Evolutionary conservation across 1,139 yeast species (phyloP), one percentile per base, ranked within the genome.

Genomic region (Trichomonascaceae sp.): DNA sequence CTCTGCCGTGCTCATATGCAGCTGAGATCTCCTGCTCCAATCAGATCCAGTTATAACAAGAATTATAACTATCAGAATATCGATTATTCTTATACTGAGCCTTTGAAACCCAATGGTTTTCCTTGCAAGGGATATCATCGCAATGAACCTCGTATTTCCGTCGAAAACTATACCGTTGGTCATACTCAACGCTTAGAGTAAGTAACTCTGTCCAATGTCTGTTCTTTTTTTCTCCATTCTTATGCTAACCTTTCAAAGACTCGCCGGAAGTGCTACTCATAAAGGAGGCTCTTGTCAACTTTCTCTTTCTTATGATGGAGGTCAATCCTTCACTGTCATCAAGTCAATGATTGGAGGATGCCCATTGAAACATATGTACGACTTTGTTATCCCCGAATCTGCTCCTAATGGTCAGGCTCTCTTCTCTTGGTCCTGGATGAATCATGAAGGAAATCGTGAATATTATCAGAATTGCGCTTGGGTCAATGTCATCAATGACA

Each of bases 341-440:
- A 62, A 64, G 50, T 60, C 65, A 3, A 60, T 65, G 9, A 62
- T 65, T 30, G 68, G 68, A 3, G 67, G 67, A 10, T 65, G 68
- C 46, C 67, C 68, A 3, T 49, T 62, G 13, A 56, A 56, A 39
- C 47, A 55, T 43, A 55, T 56, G 18, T 65, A 65, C 51, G 56
- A 59, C 13, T 65, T 65, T 50, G 48, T 39, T 1, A 51, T 65
- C 18, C 68, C 68, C 3, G 46, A 51, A 9, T 44, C 54, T 10
- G 64, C 66, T 8, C 68, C 68, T 8, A 50, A 52, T 7, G 67
- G 68, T 12, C 51, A 55, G 17, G 67, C 66, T 7, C 54, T 65
- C 13, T 49, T 65, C 18, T 56, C 66, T 7, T 65, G 68, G 68
- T 56, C 61, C 10, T 65, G 68, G 68, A 61, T 64, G 47, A 58